phyloP scores from a whole-genome alignment of 2,329 filamentous ascomycete species.

The Ascochyta fabae region DNA sequence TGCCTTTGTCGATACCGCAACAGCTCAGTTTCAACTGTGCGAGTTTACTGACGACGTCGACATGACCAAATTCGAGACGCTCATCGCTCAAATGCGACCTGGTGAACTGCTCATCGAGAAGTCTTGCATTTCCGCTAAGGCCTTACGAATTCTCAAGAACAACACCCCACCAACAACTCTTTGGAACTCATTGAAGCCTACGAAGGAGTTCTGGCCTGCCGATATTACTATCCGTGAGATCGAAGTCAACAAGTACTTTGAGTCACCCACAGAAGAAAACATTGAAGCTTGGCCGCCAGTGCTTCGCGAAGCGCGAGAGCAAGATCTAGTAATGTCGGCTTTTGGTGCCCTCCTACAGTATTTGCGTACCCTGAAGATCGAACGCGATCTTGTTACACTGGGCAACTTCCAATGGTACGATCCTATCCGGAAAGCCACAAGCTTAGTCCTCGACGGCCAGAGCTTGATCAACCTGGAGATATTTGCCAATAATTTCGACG shows the following conservation, averaged over 20 bases:
- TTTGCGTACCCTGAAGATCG: conserved; percentile 81
- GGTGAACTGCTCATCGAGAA: conserved; percentile 88
- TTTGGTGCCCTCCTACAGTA: conserved; percentile 90
- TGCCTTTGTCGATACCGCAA: conserved; percentile 93
- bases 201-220: conserved; percentile 88
- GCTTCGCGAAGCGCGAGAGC: conserved; percentile 74
- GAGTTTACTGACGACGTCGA: conserved; percentile 92
- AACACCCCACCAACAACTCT: conserved; percentile 91
- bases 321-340: conserved; percentile 86
- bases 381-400: conserved; percentile 83
- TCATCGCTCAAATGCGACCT: conserved; percentile 89
- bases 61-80: conserved; percentile 95
- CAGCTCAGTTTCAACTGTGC: conserved; percentile 91
- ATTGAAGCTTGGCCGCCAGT: conserved; percentile 78
- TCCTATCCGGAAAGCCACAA: conserved; percentile 89
- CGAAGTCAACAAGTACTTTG: conserved; percentile 79
- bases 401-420: conserved; percentile 92
- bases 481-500: conserved; percentile 91
- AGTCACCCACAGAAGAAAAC: conserved; percentile 62
- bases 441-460: conserved; percentile 90
- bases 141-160: conserved; percentile 91
- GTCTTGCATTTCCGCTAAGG: conserved; percentile 83
- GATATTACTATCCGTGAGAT: conserved; percentile 84
- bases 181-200: conserved; percentile 91
- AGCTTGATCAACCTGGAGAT: conserved; percentile 98